These are phyloP conservation scores for Tolypocladium nubicola DNA, from an alignment of 2,329 filamentous ascomycete species.

Conservation along the genomic window DNA sequence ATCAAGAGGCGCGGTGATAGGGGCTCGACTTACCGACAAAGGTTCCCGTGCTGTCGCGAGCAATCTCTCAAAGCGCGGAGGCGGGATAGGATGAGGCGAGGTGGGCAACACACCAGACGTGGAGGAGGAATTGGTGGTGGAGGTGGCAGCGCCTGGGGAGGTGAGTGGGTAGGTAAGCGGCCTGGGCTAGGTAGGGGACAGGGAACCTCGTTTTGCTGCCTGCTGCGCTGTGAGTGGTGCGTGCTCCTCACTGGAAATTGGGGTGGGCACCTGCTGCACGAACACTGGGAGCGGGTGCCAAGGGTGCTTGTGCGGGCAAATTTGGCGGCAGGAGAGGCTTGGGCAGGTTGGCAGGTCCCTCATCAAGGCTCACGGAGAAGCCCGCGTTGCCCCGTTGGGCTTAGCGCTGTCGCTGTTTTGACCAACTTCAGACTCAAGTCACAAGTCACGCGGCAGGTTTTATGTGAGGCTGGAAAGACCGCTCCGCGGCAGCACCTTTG, in stretches of 20 bases:
- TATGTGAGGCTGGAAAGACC: background rate
- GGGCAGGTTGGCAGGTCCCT: background rate
- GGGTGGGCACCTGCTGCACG: background rate
- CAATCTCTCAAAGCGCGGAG: background rate
- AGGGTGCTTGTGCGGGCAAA: background rate
- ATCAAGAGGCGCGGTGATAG: background rate
- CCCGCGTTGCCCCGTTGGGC: background rate
- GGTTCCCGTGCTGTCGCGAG: background rate
- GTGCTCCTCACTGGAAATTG: slow-evolving; percentile 8
- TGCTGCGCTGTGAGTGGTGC: slow-evolving; percentile 2
- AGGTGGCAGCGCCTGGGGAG: background rate
- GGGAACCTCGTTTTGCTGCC: background rate
- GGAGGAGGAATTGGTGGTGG: background rate
- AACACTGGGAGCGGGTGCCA: no score
- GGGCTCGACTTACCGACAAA: background rate
- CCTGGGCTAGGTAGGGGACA: background rate
- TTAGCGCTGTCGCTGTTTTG: background rate
- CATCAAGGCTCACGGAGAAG: background rate
- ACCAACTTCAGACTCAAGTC: background rate
- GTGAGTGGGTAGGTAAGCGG: background rate
- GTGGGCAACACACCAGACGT: background rate
- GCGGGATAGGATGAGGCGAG: background rate
- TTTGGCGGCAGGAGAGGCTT: background rate
- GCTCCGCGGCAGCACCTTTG: background rate
- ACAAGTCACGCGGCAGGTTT: background rate